phyloP scores from a whole-genome alignment of 345 rosid genomes.

The Odontarrhena argentea region DNA sequence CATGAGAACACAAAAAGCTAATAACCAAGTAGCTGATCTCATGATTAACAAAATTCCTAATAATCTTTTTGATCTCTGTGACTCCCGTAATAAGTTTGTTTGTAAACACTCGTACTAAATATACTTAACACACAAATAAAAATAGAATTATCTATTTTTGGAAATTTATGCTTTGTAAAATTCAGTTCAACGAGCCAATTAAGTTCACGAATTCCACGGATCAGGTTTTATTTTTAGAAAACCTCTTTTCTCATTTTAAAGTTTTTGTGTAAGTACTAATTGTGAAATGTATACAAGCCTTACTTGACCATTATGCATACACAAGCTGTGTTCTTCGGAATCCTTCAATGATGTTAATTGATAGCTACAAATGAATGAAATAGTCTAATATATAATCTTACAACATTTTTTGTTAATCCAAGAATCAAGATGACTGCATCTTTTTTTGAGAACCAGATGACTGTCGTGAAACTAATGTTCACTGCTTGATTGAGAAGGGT shows the following conservation, averaged over 20 bases:
- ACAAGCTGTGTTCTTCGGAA: conserved; percentile 23
- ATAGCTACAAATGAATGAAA: conserved; percentile 26
- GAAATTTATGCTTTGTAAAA: background rate
- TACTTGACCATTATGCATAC: background rate
- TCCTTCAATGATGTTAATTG: background rate
- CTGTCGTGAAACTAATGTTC: conserved; percentile 35
- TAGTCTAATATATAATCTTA: conserved; percentile 13
- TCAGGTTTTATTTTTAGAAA: conserved; percentile 13
- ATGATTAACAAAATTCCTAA: background rate
- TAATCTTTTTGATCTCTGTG: background rate
- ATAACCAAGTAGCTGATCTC: conserved; percentile 22
- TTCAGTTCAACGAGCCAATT: conserved; percentile 4
- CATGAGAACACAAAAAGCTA: background rate
- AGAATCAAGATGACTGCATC: background rate
- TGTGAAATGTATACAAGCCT: too few species aligned
- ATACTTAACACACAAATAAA: background rate
- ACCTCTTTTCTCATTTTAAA: too few species aligned
- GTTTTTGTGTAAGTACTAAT: background rate
- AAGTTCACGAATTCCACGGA: conserved; percentile 5
- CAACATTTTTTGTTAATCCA: conserved; percentile 1
- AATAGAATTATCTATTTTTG: background rate
- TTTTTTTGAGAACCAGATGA: background rate
- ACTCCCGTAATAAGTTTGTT: background rate
- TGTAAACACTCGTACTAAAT: conserved; percentile 3
- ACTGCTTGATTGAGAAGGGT: conserved; percentile 60